Base-by-base conservation (phyloP, 2,329 filamentous ascomycete genomes). In the Alternaria burnsii region DNA sequence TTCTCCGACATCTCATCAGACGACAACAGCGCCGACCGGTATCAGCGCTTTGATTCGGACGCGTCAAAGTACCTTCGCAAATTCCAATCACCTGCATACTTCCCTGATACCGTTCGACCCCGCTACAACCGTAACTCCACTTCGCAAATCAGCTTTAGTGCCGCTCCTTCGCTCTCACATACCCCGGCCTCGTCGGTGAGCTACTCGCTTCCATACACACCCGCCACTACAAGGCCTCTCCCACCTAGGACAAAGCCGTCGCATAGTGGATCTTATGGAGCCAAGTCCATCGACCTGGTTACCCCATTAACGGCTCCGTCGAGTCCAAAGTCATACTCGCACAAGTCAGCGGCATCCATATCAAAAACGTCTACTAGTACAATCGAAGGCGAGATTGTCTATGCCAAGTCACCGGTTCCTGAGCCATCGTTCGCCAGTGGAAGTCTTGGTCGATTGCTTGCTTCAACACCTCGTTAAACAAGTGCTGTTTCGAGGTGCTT, bases 171-270 rank as follows among this genome's bases (percentile, higher is more conserved):
- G 16, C 75, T 83, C 47, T 79, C 79, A 30, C 80, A 83, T 66
- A 82, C 82, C 4, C 82, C 82, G 9, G 75, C 79, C 26, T 82
- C 80, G 8, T 81, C 81, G 8, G 68, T 79, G 55, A 81, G 80
- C 68, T 81, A 78, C 44, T 83, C 81, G 12, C 71, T 80, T n/a
- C 76, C 79, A 6, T 81, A 79, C 36, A 78, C 77, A 6, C 77
- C 77, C 4, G 74, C 73, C 30, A 68, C 66, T 34, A 75, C 67
- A 12, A 72, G 79, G 44, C 79, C 80, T 1, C 68, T 81, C 7
- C 76, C 76, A 40, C 77, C 77, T 6, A 74, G 78, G 64, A 78
- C 74, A 38, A 79, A 78, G 65, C 79, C 78, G 20, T 47, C 58
- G 18, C 71, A 78, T 52, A 74, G 71, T 48, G 72, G 75, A 14